These are phyloP conservation scores for Mycosphaerella sp. DNA, from an alignment of 2,329 filamentous ascomycete genomes.

Conservation along the genomic window DNA sequence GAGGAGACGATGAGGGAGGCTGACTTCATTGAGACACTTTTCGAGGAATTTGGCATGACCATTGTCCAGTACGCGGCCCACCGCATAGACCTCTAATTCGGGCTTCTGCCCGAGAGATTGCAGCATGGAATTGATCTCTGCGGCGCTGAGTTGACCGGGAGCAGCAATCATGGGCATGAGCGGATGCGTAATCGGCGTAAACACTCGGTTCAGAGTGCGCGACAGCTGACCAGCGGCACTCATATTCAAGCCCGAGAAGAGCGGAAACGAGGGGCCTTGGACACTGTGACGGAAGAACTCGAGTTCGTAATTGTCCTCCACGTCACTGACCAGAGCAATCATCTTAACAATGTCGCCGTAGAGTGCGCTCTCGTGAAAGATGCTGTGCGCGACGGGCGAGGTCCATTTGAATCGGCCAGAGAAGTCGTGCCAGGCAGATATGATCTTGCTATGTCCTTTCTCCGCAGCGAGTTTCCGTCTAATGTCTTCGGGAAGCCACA, in stretches of 20 bases:
- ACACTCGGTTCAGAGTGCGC: constrained; percentile 74
- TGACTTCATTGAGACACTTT: constrained; percentile 54
- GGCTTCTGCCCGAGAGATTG: constrained; percentile 74
- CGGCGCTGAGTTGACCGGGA: constrained; percentile 76
- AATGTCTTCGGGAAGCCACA: constrained; percentile 77
- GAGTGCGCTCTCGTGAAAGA: constrained; percentile 64
- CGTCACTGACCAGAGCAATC: constrained; percentile 74
- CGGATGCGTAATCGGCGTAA: constrained; percentile 82
- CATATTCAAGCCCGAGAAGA: constrained; percentile 81
- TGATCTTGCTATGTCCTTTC: constrained; percentile 73
- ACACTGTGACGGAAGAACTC: constrained; percentile 81
- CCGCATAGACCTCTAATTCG: constrained; percentile 72
- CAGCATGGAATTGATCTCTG: constrained; percentile 75
- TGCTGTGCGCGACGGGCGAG: constrained; percentile 60
- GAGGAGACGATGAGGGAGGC: constrained; percentile 75
- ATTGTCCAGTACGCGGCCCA: constrained; percentile 64
- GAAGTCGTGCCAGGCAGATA: constrained; percentile 89
- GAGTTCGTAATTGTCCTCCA: constrained; percentile 82
- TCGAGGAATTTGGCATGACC: constrained; percentile 80
- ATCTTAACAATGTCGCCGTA: constrained; percentile 87
- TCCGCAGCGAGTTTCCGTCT: constrained; percentile 59
- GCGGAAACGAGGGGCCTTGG: constrained; percentile 57
- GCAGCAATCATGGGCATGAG: constrained; percentile 77
- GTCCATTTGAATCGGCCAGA: constrained; percentile 80
- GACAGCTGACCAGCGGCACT: constrained; percentile 79